Base-by-base conservation (phyloP, 352 stramenopile species). In the Aphanomyces invadans region DNA sequence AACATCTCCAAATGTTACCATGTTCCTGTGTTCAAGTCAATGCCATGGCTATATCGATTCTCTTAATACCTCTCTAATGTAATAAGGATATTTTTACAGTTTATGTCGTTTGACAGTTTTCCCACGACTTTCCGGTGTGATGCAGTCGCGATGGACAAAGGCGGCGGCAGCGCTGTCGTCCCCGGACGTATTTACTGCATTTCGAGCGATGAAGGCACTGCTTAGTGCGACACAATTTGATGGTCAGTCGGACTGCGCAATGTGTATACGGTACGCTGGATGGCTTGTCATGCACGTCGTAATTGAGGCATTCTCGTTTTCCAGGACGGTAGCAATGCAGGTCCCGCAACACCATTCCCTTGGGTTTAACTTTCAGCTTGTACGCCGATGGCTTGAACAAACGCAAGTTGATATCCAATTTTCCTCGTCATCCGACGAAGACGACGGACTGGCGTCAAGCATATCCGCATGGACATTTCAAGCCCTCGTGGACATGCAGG, bases 1-100 rank as follows among this genome's bases (percentile, higher is more conserved):
- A 19, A 91, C 73, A 28, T 86, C 76, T 26, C 76, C 82, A 79
- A 77, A 88, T 52, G 76, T 76, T 69, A 91, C 80, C 82, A 91
- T 88, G 29, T 21, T 38, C 44, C 44, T 23, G 31, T 29, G 19
- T 26, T 55, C 15, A 15, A 15, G 21, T 32, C 17, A 52, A 23
- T 28, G 31, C 10, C 17, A 55, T 61, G 44, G 26, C 31, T 36
- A 52, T 55, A 55, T 49, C n/a, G 25, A 46, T 53, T 0, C 38
- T n/a, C n/a, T n/a, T n/a, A n/a, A n/a, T n/a, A n/a, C n/a, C n/a
- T n/a, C n/a, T n/a, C n/a, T n/a, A n/a, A n/a, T n/a, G n/a, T n/a
- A n/a, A n/a, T n/a, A n/a, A n/a, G n/a, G n/a, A n/a, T n/a, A n/a
- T n/a, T n/a, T n/a, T n/a, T n/a, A n/a, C n/a, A n/a, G n/a, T n/a